Conservation (phyloP, 179 eudicot species). For the Spergularia azorica region DNA sequence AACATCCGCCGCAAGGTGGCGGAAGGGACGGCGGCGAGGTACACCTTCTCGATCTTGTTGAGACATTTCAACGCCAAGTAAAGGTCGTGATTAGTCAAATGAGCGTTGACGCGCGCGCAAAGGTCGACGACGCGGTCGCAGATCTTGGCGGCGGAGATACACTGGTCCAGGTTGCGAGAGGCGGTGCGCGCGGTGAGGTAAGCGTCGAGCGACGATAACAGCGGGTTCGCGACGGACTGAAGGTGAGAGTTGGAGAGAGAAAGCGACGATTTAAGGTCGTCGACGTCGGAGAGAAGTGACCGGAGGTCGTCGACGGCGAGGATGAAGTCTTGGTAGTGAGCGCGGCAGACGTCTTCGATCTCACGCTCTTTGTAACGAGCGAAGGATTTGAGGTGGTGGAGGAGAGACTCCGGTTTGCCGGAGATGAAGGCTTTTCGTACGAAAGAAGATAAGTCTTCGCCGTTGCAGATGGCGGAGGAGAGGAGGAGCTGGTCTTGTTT, state of each 20-base stretch:
- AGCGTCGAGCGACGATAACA: constrained; percentile 58
- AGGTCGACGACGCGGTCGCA: constrained; percentile 49
- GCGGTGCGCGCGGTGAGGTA: constrained; percentile 54
- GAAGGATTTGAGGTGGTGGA: constrained; percentile 65
- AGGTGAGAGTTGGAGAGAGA: constrained; percentile 61
- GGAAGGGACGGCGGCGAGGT: constrained; percentile 53
- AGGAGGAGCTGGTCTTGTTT: constrained; percentile 79
- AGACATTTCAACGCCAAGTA: constrained; percentile 71
- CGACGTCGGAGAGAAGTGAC: constrained; percentile 85
- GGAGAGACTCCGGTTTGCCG: constrained; percentile 73
- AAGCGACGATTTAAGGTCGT: constrained; percentile 72
- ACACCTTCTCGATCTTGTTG: constrained; percentile 56
- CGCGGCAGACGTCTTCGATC: constrained; percentile 82
- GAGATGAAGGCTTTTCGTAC: constrained; percentile 76
- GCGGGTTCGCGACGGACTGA: constrained; percentile 68
- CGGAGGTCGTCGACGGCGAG: constrained; percentile 96
- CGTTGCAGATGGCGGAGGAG: constrained; percentile 83
- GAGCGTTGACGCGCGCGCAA: constrained; percentile 60
- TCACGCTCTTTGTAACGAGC: constrained; percentile 73
- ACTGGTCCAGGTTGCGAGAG: constrained; percentile 46
- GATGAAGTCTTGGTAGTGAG: constrained; percentile 96
- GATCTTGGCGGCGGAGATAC: constrained; percentile 39
- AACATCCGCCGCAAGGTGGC: constrained; percentile 64
- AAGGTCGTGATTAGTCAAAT: constrained; percentile 48
- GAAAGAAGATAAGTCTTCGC: constrained; percentile 83